Evolutionary conservation across 345 rosid species (phyloP).

Genomic region (Pelargonium nanum): DNA sequence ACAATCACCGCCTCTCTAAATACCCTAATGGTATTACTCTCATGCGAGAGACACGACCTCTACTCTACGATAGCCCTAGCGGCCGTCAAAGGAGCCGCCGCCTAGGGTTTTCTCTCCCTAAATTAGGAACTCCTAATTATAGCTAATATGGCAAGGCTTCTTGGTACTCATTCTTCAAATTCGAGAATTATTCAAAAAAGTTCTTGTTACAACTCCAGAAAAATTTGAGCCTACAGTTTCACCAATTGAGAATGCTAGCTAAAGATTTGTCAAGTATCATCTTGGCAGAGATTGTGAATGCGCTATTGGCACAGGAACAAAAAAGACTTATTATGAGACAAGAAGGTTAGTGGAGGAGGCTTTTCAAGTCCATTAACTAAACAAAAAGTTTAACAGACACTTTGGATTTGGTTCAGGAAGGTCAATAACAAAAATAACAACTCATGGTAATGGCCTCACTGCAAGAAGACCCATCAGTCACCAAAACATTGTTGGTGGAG

Average conservation of each 20-base stretch:
- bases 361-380: neutral
- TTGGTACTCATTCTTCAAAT: neutral
- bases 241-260: neutral
- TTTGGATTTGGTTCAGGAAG: neutral
- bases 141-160: neutral
- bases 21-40: too few relatives aligned
- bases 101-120: too few relatives aligned
- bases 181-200: neutral
- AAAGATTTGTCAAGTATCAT: neutral
- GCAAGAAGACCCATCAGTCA: neutral
- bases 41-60: too few relatives aligned
- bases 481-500: constrained; percentile 5
- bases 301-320: neutral
- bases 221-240: neutral
- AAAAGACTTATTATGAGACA: constrained; percentile 2
- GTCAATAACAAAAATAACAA: neutral
- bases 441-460: neutral
- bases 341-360: neutral
- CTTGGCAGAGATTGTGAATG: neutral
- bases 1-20: too few relatives aligned
- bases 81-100: too few relatives aligned
- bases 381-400: neutral
- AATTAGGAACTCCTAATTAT: neutral
- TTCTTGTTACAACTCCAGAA: neutral
- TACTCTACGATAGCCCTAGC: too few relatives aligned